These are phyloP conservation scores for Backusella psychrophila DNA, from an alignment of 192 early-diverging fungal species.

Conservation along the genomic window DNA sequence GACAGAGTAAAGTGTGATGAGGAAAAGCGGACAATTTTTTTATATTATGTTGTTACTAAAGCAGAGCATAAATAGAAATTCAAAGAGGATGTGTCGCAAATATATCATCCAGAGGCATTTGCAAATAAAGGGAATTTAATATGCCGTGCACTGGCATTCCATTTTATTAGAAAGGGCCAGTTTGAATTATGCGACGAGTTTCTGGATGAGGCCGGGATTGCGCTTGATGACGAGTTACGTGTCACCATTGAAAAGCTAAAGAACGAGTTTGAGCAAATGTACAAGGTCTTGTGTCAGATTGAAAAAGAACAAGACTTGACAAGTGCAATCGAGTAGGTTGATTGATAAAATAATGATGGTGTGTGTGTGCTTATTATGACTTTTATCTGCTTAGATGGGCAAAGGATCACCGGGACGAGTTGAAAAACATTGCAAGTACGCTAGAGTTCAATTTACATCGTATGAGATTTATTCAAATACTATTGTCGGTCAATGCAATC, in stretches of 20 bases:
- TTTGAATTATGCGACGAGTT: constrained; percentile 78
- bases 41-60: not conserved
- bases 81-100: constrained; percentile 59
- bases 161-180: constrained; percentile 86
- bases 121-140: constrained; percentile 66
- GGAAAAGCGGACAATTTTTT: not conserved
- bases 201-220: constrained; percentile 36
- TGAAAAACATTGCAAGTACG: constrained; percentile 53
- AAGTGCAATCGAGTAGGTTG: constrained; percentile 58
- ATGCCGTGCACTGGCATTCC: constrained; percentile 60
- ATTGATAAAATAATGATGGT: not conserved
- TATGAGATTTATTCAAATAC: constrained; percentile 74
- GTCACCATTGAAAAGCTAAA: constrained; percentile 45
- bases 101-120: constrained; percentile 72
- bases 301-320: constrained; percentile 50
- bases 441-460: constrained; percentile 92
- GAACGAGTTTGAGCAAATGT: constrained; percentile 82
- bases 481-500: constrained; percentile 39
- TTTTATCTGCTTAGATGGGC: constrained; percentile 66
- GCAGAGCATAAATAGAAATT: constrained; percentile 48
- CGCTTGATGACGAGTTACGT: constrained; percentile 37
- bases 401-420: constrained; percentile 44
- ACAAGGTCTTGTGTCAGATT: constrained; percentile 65
- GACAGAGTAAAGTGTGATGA: constrained; percentile 54
- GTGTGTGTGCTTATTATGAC: not conserved